phyloP scores from a whole-genome alignment of 306 rosid genomes.

The Sesbania bispinosa region DNA sequence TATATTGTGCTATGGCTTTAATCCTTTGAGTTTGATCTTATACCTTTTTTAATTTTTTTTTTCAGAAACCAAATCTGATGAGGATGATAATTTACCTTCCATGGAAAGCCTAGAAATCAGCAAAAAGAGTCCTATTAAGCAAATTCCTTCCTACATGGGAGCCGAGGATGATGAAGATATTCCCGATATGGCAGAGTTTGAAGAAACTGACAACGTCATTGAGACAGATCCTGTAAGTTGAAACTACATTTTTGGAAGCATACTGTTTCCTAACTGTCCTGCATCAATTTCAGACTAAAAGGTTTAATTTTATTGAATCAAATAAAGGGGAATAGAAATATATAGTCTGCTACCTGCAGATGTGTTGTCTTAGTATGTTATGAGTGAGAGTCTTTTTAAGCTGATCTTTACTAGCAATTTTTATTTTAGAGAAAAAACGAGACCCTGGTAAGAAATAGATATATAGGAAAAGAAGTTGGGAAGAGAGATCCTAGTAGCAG shows the following conservation, averaged over 20 bases:
- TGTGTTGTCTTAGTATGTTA: background rate
- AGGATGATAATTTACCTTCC: constrained; percentile 82
- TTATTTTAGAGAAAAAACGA: background rate
- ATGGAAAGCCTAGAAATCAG: constrained; percentile 80
- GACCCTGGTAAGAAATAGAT: background rate
- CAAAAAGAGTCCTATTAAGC: constrained; percentile 47
- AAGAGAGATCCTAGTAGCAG: background rate
- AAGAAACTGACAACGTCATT: constrained; percentile 69
- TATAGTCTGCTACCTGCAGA: background rate
- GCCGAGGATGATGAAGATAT: constrained; percentile 81
- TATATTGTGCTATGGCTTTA: background rate
- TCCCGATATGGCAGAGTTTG: constrained; percentile 86
- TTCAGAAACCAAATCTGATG: constrained; percentile 58
- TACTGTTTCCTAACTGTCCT: background rate
- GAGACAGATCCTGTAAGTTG: constrained; percentile 79
- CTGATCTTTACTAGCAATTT: background rate
- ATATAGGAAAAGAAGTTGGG: background rate
- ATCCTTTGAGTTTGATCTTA: constrained; percentile 22
- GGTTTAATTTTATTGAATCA: background rate
- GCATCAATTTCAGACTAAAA: background rate
- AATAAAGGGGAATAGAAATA: background rate
- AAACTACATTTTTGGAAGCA: background rate
- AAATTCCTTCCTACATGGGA: constrained; percentile 48
- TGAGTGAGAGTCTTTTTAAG: background rate
- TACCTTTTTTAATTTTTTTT: constrained; percentile 4